These are phyloP conservation scores for Selaginella tamariscina DNA, from an alignment of 75 land plant genomes.

Conservation along the genomic window DNA sequence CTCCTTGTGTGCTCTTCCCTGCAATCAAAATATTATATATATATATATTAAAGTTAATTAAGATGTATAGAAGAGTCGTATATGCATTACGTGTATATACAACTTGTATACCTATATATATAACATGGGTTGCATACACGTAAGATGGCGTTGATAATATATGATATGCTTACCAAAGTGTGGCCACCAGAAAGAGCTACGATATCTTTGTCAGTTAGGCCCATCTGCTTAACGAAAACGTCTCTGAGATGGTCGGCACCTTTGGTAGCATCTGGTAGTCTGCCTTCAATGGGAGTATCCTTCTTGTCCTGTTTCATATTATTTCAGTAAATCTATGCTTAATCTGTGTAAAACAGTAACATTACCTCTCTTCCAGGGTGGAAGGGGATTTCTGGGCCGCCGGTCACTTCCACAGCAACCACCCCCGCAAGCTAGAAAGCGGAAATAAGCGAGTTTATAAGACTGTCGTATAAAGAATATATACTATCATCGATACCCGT, in stretches of 20 bases:
- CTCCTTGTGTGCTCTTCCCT: conserved; percentile 42
- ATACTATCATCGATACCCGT: no score
- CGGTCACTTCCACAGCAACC: conserved; percentile 42
- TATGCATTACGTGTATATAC: no score
- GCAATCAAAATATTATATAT: no score
- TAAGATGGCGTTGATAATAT: no score
- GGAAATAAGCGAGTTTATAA: no score
- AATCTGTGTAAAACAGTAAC: neutral
- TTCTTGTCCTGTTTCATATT: neutral
- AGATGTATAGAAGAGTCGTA: no score
- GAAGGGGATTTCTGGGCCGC: conserved; percentile 35
- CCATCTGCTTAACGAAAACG: conserved; percentile 19
- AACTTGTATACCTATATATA: no score
- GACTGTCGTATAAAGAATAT: no score
- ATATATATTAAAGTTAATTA: neutral
- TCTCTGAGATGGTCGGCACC: conserved; percentile 17
- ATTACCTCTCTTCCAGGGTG: conserved; percentile 36
- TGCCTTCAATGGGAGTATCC: neutral
- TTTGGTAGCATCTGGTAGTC: neutral
- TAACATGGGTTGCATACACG: no score
- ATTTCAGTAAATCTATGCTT: neutral
- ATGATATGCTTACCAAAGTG: conserved; percentile 29
- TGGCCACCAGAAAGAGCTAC: conserved; percentile 43
- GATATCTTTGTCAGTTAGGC: conserved; percentile 31
- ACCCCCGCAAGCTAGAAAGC: conserved; percentile 37